Percentiles rank a stretch among this genome's conserved stretches.
These are phyloP conservation scores for Cornus kousa DNA, from an alignment of 148 eudicot species.

Conservation along the genomic window DNA sequence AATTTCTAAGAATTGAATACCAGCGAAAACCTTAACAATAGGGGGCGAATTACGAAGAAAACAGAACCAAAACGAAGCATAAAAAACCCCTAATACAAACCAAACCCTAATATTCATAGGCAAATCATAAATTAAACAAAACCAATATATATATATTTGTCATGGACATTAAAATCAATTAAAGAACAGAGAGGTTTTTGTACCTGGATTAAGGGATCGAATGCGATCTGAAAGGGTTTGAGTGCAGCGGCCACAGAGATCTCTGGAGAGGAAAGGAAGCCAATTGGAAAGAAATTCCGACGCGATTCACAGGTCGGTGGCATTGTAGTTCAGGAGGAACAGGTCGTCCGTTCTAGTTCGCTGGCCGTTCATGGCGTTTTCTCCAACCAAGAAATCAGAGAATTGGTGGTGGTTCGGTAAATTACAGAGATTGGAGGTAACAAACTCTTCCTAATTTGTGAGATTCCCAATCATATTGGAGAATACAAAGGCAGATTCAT, in stretches of 20 bases:
- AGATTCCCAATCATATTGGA: too few relatives aligned
- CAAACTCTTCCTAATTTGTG: too few relatives aligned
- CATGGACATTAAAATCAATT: neutral
- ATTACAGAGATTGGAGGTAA: neutral
- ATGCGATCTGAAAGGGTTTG: slow-evolving; percentile 47
- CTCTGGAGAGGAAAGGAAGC: slow-evolving; percentile 73
- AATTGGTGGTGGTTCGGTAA: neutral
- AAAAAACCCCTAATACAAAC: too few relatives aligned
- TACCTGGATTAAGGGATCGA: slow-evolving; percentile 49
- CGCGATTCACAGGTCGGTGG: slow-evolving; percentile 61
- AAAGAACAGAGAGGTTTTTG: neutral
- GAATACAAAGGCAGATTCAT: too few relatives aligned
- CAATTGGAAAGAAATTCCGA: slow-evolving; percentile 75
- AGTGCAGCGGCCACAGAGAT: slow-evolving; percentile 57
- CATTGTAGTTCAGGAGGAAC: slow-evolving; percentile 49
- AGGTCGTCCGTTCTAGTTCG: slow-evolving; percentile 34
- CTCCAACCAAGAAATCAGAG: neutral
- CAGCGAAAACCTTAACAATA: too few relatives aligned
- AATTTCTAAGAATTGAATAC: neutral
- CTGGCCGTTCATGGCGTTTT: slow-evolving; percentile 31
- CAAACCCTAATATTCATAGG: too few relatives aligned
- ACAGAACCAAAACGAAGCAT: too few relatives aligned
- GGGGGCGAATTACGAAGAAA: too few relatives aligned
- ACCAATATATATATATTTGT: neutral
- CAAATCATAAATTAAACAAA: neutral